Percentiles rank a stretch among this genome's conserved stretches.
These are phyloP conservation scores for Cyanidiococcus yangmingshanensis DNA, from an alignment of 23 red algal species.

Conservation along the genomic window DNA sequence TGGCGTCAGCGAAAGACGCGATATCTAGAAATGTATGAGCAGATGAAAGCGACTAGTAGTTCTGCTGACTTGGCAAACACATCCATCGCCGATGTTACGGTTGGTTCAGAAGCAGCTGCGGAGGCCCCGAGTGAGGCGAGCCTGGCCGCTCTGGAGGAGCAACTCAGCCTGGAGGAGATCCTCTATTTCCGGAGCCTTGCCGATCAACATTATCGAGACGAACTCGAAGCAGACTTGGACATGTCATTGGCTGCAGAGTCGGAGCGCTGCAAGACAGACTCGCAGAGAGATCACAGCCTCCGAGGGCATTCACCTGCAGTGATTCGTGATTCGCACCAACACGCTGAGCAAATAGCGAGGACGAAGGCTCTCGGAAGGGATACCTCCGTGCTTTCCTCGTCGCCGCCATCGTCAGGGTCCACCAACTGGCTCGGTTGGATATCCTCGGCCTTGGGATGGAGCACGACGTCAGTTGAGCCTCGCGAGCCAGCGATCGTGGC, in stretches of 20 bases:
- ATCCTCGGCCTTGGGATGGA: not conserved
- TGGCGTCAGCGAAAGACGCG: not conserved
- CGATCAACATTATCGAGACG: not conserved
- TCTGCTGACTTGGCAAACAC: not conserved
- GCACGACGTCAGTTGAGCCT: not conserved
- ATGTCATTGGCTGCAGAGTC: not conserved
- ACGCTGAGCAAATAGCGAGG: not conserved
- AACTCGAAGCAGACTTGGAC: not conserved
- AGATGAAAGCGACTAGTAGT: not conserved
- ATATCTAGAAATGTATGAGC: not conserved
- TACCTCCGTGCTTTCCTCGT: too few relatives aligned
- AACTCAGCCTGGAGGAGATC: not conserved
- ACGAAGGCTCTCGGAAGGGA: not conserved
- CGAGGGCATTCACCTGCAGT: not conserved
- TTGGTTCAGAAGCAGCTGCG: not conserved
- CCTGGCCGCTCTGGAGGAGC: not conserved
- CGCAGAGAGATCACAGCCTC: not conserved
- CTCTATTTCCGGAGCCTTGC: constrained; percentile 9
- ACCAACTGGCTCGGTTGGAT: not conserved
- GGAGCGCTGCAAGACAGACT: not conserved
- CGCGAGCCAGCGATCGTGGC: not conserved
- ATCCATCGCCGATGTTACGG: not conserved
- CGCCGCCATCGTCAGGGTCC: not conserved
- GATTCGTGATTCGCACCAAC: not conserved
- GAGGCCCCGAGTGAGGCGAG: not conserved